Percentiles rank a stretch among this genome's conserved stretches.
phyloP scores from a whole-genome alignment of 2,329 filamentous ascomycete species.

The Colletotrichum sp. region DNA sequence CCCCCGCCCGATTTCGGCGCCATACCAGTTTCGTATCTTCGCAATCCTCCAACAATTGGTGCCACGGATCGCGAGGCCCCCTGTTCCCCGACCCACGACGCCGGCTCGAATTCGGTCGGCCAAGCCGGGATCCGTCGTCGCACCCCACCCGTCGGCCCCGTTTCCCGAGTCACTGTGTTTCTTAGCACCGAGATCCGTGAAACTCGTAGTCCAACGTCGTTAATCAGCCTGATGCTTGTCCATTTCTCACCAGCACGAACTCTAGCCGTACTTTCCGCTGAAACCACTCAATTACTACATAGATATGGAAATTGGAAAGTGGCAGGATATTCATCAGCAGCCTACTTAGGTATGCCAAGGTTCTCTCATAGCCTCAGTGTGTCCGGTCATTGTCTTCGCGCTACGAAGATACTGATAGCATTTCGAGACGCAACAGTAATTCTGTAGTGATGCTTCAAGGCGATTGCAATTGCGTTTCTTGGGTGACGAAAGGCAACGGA shows the following conservation, averaged over 20 bases:
- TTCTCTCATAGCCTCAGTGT: too few relatives aligned
- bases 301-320: not conserved
- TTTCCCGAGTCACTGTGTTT: not conserved
- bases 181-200: not conserved
- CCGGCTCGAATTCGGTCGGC: not conserved
- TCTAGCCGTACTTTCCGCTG: not conserved
- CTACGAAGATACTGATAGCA: too few relatives aligned
- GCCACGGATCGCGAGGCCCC: not conserved
- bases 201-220: not conserved
- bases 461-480: too few relatives aligned
- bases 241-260: not conserved
- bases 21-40: not conserved
- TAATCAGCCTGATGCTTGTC: not conserved
- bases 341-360: too few relatives aligned
- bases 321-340: too few relatives aligned
- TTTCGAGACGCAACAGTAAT: too few relatives aligned
- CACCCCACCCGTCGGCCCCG: not conserved
- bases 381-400: too few relatives aligned
- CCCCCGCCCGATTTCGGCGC: not conserved
- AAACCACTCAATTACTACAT: not conserved
- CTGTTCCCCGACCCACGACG: not conserved
- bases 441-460: too few relatives aligned
- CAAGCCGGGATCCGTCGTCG: slow-evolving; percentile 5
- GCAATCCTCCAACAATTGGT: not conserved
- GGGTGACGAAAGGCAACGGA: too few relatives aligned